phyloP scores from a whole-genome alignment of 441 rosid genomes.

The Erodium texanum region DNA sequence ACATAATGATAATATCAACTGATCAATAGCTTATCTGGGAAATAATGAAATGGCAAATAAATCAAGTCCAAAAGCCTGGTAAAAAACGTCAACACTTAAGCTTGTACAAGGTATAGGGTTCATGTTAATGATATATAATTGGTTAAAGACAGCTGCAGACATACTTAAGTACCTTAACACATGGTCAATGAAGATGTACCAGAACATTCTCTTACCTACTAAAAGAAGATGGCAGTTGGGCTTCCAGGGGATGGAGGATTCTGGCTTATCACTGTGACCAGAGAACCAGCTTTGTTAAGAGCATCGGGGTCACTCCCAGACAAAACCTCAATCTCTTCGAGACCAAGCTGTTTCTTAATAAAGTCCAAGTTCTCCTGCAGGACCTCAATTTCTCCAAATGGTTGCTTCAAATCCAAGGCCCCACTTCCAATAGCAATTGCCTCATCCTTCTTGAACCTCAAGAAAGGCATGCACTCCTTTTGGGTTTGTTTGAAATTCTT shows the following conservation, averaged over 20 bases:
- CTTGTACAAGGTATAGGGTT: too few species aligned
- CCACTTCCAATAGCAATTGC: slow-evolving; percentile 51
- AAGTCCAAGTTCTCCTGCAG: slow-evolving; percentile 62
- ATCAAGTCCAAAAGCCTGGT: neutral
- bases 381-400: slow-evolving; percentile 81
- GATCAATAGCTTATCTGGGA: neutral
- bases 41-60: neutral
- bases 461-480: slow-evolving; percentile 81
- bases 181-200: too few species aligned
- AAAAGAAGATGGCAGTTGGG: slow-evolving; percentile 65
- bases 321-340: slow-evolving; percentile 55
- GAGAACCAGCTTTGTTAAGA: slow-evolving; percentile 42
- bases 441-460: slow-evolving; percentile 82
- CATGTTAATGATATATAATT: too few species aligned
- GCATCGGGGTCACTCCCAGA: slow-evolving; percentile 39
- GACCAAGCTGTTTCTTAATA: slow-evolving; percentile 69
- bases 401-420: slow-evolving; percentile 67
- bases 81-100: neutral
- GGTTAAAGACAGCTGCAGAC: too few species aligned
- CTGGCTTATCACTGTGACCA: slow-evolving; percentile 40
- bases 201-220: too few species aligned
- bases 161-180: too few species aligned
- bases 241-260: slow-evolving; percentile 79
- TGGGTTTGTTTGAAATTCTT: slow-evolving; percentile 53
- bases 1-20: neutral